phyloP scores from a whole-genome alignment of 1,284 basidiomycete species.

The Lentinus polychrous region DNA sequence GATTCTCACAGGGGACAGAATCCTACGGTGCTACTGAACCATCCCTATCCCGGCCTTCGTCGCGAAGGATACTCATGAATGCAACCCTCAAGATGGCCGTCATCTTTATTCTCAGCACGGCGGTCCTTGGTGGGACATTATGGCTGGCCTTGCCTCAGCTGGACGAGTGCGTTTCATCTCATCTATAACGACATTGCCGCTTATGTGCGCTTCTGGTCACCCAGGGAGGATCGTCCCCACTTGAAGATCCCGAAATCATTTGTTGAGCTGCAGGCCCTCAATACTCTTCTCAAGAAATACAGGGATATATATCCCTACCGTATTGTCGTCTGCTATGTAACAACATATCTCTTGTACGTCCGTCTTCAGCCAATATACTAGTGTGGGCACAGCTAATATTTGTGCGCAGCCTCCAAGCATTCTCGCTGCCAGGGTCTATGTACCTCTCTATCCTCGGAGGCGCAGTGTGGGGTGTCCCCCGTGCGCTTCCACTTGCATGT shows the following conservation, averaged over 20 bases:
- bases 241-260: conserved; percentile 83
- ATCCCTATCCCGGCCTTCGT: conserved; percentile 32
- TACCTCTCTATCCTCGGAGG: conserved; percentile 96
- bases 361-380: background rate
- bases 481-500: conserved; percentile 88
- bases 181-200: background rate
- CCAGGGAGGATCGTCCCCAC: conserved; percentile 64
- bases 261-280: conserved; percentile 74
- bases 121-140: conserved; percentile 66
- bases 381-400: conserved; percentile 7
- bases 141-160: conserved; percentile 77
- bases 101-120: conserved; percentile 67
- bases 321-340: conserved; percentile 77
- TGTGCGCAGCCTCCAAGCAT: conserved; percentile 78
- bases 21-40: conserved; percentile 48
- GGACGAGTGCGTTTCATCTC: conserved; percentile 52
- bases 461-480: conserved; percentile 90
- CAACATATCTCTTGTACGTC: conserved; percentile 86
- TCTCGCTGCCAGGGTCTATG: conserved; percentile 96
- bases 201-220: conserved; percentile 6
- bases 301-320: conserved; percentile 77
- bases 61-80: conserved; percentile 53
- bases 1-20: conserved; percentile 28
- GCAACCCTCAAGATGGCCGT: conserved; percentile 79
- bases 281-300: conserved; percentile 82